phyloP scores from a whole-genome alignment of 2,329 filamentous ascomycete genomes.

The Decorospora gaudefroyi region DNA sequence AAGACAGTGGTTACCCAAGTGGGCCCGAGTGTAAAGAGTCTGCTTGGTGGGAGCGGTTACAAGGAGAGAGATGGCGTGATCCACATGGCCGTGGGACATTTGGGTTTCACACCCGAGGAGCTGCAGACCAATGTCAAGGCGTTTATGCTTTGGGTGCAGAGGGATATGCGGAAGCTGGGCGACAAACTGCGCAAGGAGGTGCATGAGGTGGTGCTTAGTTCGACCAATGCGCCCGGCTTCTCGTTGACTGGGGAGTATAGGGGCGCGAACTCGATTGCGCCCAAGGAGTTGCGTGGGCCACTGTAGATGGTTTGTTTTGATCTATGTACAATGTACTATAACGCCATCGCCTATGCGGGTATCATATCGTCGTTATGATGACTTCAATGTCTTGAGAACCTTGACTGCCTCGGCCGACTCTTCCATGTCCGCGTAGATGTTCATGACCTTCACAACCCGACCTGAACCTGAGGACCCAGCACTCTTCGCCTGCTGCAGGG shows the following conservation, averaged over 20 bases:
- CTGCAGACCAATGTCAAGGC: conserved; percentile 81
- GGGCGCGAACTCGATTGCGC: conserved; percentile 51
- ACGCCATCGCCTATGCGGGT: conserved; percentile 56
- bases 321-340: conserved; percentile 47
- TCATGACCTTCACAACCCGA: conserved; percentile 60
- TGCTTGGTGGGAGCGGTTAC: conserved; percentile 84
- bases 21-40: conserved; percentile 72
- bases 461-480: conserved; percentile 47
- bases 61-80: conserved; percentile 84
- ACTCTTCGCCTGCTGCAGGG: conserved; percentile 61
- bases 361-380: conserved; percentile 19
- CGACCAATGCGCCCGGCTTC: conserved; percentile 84
- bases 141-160: conserved; percentile 76
- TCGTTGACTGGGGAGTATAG: conserved; percentile 80
- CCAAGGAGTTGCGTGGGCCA: conserved; percentile 47
- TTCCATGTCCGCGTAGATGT: conserved; percentile 65
- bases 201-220: conserved; percentile 78
- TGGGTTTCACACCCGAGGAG: conserved; percentile 86
- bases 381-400: conserved; percentile 53
- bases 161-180: conserved; percentile 69
- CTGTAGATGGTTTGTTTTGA: conserved; percentile 34
- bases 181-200: conserved; percentile 72
- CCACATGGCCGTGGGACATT: conserved; percentile 85
- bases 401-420: conserved; percentile 64
- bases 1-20: conserved; percentile 88